Evolutionary conservation across 768 basidiomycete genomes (phyloP), one percentile per base, ranked within the genome.

Genomic region (Suillus discolor): DNA sequence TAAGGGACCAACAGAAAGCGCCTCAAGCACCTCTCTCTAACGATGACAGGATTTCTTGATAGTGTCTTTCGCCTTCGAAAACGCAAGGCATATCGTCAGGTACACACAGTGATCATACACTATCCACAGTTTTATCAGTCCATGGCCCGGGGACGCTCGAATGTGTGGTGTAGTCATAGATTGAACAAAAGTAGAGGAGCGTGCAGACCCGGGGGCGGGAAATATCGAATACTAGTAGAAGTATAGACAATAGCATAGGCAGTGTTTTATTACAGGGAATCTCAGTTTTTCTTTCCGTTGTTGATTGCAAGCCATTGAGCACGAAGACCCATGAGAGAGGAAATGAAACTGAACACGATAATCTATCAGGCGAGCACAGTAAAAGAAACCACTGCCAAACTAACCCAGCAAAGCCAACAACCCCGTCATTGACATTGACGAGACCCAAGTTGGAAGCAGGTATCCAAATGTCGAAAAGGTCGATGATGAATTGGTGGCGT

Each of bases 401-500:
- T 72, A 67, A 97, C 94, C 97, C 97, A 68, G 93, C 84, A 65
- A 93, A 81, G 63, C 97, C 97, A 36, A 97, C 79, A 23, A 87
- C 72, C 31, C 97, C 96, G 66, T 99, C 97, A 73, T 91, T 94
- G 69, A 96, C 71, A 69, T 85, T 84, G 68, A 89, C 83, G 62
- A 92, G 79, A 18, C 91, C 93, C 47, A 96, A 83, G 65, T 85
- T 90, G 23, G 90, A 89, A 8, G 94, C 92, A 6, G 97, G 97
- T 71, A 96, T 88, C 89, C 91, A 96, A 65, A 95, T 77, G 74
- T 99, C 97, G 65, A 96, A 81, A 23, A 87, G 72, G 75, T 99
- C 97, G 66, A 93, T 88, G 63, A 90, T 79, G 70, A 99, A 85
- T 77, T 99, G 97, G 68, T 87, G 86, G 36, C 89, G 87, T 38